A percentile compares a stretch with the other conserved stretches of the same genome.
Conservation (phyloP, 1,139 yeast genomes). For the Taiozyma onychis region DNA sequence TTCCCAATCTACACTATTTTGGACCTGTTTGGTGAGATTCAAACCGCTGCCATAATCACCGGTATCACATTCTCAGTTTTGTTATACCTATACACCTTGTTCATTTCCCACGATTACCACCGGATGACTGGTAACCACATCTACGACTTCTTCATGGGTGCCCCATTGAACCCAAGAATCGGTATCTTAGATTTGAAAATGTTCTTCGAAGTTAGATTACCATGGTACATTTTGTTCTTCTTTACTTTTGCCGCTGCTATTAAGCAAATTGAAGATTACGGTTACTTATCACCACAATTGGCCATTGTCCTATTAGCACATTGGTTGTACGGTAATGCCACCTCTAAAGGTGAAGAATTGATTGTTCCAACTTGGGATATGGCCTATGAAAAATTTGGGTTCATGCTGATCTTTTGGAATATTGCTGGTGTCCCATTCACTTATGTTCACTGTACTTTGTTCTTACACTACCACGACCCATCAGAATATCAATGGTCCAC, state of each 20-base stretch:
- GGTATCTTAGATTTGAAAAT: slow-evolving; percentile 90
- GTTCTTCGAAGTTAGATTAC: slow-evolving; percentile 95
- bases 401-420: slow-evolving; percentile 97
- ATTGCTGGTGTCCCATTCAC: slow-evolving; percentile 99
- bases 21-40: slow-evolving; percentile 83
- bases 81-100: slow-evolving; percentile 59
- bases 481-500: slow-evolving; percentile 70
- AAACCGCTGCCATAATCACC: slow-evolving; percentile 81
- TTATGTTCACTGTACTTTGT: slow-evolving; percentile 89
- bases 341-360: slow-evolving; percentile 95
- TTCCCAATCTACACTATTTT: slow-evolving; percentile 70
- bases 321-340: slow-evolving; percentile 94
- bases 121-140: slow-evolving; percentile 87
- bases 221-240: slow-evolving; percentile 90
- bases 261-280: slow-evolving; percentile 77
- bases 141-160: slow-evolving; percentile 95
- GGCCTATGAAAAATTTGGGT: slow-evolving; percentile 98
- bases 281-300: slow-evolving; percentile 74
- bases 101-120: slow-evolving; percentile 68
- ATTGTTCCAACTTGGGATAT: slow-evolving; percentile 99
- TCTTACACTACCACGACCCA: slow-evolving; percentile 77
- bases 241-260: slow-evolving; percentile 68
- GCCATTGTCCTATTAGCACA: slow-evolving; percentile 73
- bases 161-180: slow-evolving; percentile 91
- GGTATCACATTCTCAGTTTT: slow-evolving; percentile 64